These are phyloP conservation scores for Kodamaea sp. DNA, from an alignment of 1,139 yeast genomes.

Conservation along the genomic window DNA sequence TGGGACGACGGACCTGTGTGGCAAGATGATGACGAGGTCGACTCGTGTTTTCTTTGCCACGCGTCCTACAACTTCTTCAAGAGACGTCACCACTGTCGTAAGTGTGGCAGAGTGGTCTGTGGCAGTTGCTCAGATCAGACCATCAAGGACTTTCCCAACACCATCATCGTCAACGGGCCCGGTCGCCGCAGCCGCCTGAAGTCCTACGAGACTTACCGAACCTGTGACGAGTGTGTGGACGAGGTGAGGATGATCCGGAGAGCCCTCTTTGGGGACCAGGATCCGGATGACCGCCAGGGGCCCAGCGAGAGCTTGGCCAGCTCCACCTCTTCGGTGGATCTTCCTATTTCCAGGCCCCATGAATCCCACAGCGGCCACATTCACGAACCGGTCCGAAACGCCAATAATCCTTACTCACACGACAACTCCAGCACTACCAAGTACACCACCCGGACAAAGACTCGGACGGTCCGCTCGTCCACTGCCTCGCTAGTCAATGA, in stretches of 20 bases:
- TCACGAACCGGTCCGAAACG: background rate
- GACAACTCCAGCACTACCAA: constrained; percentile 25
- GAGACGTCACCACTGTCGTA: constrained; percentile 90
- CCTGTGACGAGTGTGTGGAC: constrained; percentile 71
- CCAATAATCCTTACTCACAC: constrained; percentile 4
- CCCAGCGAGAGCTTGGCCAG: constrained; percentile 4
- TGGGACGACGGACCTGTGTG: constrained; percentile 39
- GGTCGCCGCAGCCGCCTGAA: constrained; percentile 27
- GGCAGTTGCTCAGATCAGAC: constrained; percentile 58
- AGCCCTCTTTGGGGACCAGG: constrained; percentile 34
- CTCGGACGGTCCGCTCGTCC: constrained; percentile 29
- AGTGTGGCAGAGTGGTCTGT: constrained; percentile 80
- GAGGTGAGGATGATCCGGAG: constrained; percentile 59
- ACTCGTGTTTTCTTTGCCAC: constrained; percentile 64
- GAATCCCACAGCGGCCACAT: background rate
- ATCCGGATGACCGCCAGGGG: constrained; percentile 1
- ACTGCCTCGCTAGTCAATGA: constrained; percentile 18
- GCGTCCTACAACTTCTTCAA: constrained; percentile 60
- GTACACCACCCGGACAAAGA: constrained; percentile 20
- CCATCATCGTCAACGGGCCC: constrained; percentile 34
- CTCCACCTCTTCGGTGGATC: constrained; percentile 7
- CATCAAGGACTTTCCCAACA: constrained; percentile 43
- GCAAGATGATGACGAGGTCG: constrained; percentile 74
- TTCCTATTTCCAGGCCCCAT: background rate
- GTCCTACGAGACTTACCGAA: constrained; percentile 47